phyloP scores from a whole-genome alignment of 2,329 filamentous ascomycete genomes.

The Penicillium sumatraense region DNA sequence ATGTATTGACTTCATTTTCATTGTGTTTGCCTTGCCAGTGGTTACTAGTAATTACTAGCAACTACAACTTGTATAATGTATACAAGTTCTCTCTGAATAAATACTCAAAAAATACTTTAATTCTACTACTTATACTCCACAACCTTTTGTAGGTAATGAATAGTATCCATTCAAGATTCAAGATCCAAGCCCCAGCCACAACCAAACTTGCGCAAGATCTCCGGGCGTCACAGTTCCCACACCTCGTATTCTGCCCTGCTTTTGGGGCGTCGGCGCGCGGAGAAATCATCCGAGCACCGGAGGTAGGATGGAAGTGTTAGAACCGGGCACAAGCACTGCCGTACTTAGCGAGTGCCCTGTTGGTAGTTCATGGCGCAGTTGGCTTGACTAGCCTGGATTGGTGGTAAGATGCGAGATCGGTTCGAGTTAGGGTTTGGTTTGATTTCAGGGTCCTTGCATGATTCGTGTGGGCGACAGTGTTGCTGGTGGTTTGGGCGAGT shows the following conservation, averaged over 20 bases:
- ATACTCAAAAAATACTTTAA: too few relatives aligned
- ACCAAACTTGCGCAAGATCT: background rate
- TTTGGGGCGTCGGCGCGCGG: background rate
- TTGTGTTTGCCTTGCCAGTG: too few relatives aligned
- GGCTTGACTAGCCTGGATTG: background rate
- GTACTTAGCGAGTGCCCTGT: background rate
- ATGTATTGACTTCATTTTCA: background rate
- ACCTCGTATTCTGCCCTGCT: conserved; percentile 9
- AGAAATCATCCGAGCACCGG: background rate
- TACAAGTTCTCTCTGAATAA: too few relatives aligned
- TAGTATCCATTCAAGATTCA: background rate
- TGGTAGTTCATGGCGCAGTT: background rate
- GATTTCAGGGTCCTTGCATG: background rate
- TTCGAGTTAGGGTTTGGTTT: background rate
- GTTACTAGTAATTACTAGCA: too few relatives aligned
- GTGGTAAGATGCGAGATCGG: background rate
- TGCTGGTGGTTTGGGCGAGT: background rate
- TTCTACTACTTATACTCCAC: background rate
- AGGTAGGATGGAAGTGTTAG: background rate
- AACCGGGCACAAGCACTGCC: background rate
- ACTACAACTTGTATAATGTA: background rate
- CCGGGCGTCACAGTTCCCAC: background rate
- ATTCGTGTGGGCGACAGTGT: background rate
- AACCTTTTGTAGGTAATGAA: too few relatives aligned
- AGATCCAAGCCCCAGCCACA: background rate